Percentiles rank a stretch among this genome's conserved stretches.
phyloP scores from a whole-genome alignment of 768 basidiomycete species.

The Harrya chromipes region DNA sequence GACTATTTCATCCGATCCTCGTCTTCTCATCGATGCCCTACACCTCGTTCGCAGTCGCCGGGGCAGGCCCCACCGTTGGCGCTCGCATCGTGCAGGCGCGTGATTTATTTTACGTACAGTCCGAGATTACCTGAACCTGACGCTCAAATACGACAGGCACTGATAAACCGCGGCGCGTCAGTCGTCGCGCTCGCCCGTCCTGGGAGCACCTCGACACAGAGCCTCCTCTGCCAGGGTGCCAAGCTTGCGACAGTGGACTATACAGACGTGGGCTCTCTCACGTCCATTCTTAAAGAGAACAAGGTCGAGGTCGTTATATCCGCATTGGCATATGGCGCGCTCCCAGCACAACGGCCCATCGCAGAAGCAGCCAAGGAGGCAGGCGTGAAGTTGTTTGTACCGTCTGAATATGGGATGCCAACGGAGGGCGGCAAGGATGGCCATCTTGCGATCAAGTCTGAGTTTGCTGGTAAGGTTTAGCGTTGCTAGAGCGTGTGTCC shows the following conservation, averaged over 20 bases:
- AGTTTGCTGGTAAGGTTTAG: constrained; percentile 25
- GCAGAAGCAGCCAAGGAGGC: constrained; percentile 37
- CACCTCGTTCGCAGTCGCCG: constrained; percentile 36
- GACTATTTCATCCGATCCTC: not conserved
- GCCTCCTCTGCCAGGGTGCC: constrained; percentile 23
- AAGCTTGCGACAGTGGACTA: constrained; percentile 30
- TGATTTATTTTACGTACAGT: not conserved
- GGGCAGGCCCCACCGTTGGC: constrained; percentile 36
- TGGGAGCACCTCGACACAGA: constrained; percentile 18
- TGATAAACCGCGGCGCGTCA: constrained; percentile 19
- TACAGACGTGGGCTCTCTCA: constrained; percentile 21
- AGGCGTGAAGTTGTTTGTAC: constrained; percentile 38
- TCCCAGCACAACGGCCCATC: constrained; percentile 24
- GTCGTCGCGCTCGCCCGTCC: constrained; percentile 26
- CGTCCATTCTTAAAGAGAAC: constrained; percentile 29
- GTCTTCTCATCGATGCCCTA: constrained; percentile 21
- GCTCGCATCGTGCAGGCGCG: constrained; percentile 30
- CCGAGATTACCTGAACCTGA: not conserved
- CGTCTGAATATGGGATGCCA: constrained; percentile 37
- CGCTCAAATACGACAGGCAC: constrained; percentile 13
- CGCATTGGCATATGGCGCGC: constrained; percentile 28
- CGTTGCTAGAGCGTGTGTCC: too few species aligned
- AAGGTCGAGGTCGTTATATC: constrained; percentile 35
- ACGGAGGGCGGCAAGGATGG: constrained; percentile 32
- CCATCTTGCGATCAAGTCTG: constrained; percentile 22